Evolutionary conservation across 2,329 filamentous ascomycete species (phyloP).

Genomic region (Fonsecaea monophora): DNA sequence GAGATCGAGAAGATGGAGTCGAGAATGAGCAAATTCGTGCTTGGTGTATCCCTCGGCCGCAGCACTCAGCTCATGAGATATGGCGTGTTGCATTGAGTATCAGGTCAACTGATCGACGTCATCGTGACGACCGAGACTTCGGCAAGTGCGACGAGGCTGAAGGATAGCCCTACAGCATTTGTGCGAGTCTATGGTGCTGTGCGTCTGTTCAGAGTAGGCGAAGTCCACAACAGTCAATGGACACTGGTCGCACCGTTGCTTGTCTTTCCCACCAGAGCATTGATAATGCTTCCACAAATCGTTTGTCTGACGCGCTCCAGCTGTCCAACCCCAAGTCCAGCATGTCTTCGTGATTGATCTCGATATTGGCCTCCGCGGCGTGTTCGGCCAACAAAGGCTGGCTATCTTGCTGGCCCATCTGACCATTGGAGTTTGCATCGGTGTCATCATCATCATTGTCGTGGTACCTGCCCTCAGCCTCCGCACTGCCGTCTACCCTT

Average conservation of each 20-base stretch:
- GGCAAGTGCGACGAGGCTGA: conserved; percentile 1
- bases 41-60: conserved; percentile 3
- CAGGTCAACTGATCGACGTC: conserved; percentile 3
- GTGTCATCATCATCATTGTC: conserved; percentile 32
- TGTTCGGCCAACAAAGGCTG: conserved; percentile 36
- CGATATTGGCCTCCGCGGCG: conserved; percentile 42
- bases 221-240: conserved; percentile 57
- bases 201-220: conserved; percentile 46
- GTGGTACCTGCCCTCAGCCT: conserved; percentile 31
- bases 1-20: background rate
- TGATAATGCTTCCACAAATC: conserved; percentile 56
- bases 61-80: background rate
- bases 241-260: conserved; percentile 51
- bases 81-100: conserved; percentile 1
- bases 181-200: background rate
- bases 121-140: background rate
- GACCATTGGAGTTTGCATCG: conserved; percentile 20
- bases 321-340: conserved; percentile 57
- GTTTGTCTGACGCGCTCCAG: conserved; percentile 56
- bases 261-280: conserved; percentile 54
- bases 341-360: conserved; percentile 54
- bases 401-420: conserved; percentile 36
- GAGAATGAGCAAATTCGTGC: background rate
- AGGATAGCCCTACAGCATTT: background rate
- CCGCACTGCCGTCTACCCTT: conserved; percentile 46